Evolutionary conservation across 2,329 filamentous ascomycete species (phyloP), one percentile per base, ranked within the genome.

Genomic region (Nemania sp.): DNA sequence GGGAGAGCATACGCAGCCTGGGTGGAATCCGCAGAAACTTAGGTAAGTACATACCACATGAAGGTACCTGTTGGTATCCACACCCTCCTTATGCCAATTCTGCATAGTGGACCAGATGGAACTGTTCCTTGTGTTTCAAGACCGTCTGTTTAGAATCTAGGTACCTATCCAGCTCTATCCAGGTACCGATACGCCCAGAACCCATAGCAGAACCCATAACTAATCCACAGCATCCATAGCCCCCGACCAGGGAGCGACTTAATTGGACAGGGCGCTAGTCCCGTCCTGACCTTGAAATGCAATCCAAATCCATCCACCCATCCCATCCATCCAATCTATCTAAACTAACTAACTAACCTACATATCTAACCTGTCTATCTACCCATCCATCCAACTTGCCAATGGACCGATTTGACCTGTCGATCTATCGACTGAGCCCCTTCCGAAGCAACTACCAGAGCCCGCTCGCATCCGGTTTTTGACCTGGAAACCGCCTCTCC

Each of bases 261-360:
- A 52, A 38, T 41, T 52, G 26, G 26, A 32, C 45, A 38, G n/a
- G 24, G 38, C 70, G 61, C 70, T 72, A 72, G 65, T 45, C 68
- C 63, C 53, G 20, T 68, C 64, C 54, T 62, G 58, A 61, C 54
- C 32, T 38, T 24, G 57, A 51, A 67, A 56, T 59, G 49, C 54
- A 66, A 57, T 68, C 56, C 22, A 32, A 35, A 53, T 62, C 58
- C 58, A 62, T 35, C 51, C 51, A 47, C 35, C 59, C 59, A 53
- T 41, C 52, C n/a, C 38, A 59, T 55, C 49, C 47, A 60, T 60
- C 41, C 41, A 45, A 18, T 20, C 41, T 20, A 26, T 15, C 22
- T 5, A n/a, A n/a, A n/a, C n/a, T n/a, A n/a, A n/a, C n/a, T n/a
- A n/a, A 51, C 20, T 22, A 8, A 41, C 41, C 47, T 47, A 62